Evolutionary conservation across 257 asterid genomes (phyloP), one percentile per base, ranked within the genome.

Genomic region (Ocimum tenuiflorum): DNA sequence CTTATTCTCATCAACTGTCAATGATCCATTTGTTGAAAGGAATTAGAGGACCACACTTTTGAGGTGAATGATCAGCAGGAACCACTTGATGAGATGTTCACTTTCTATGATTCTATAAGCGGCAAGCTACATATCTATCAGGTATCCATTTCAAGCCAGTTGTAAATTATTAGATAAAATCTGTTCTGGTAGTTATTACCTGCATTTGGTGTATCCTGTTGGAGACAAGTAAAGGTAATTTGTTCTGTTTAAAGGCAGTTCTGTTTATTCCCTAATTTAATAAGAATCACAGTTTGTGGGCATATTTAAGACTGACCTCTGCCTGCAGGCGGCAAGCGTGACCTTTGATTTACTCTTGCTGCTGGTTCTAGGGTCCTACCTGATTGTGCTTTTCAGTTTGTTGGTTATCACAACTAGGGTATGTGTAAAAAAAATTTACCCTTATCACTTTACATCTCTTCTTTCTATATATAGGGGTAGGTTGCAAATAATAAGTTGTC

Each of bases 21-120:
- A 1, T 2, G 45, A 9, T 2, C 11, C n/a, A 9, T 39, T 8
- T 39, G 45, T 9, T 75, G 66, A 66, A 79, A 88, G 97, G 97
- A 84, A 70, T 77, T 87, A 73, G 81, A 77, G 38, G 91, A 82
- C 63, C 91, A 83, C 72, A 85, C 86, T 15, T 71, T 52, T 23
- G 86, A 88, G 75, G 90, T 84, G 76, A 88, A 68, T 55, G 69
- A 85, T 47, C 97, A 90, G 36, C 84, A 87, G 18, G 96, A 85
- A 65, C 85, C 78, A 57, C 81, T 88, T 45, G 96, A 88, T 68
- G 96, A 86, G 63, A 46, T 77, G 73, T 84, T 87, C 79, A 88
- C 95, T 15, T 90, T 90, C 73, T 85, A 90, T 58, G 96, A 83
- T 70, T 81, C 95, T 38, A 82, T 84, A 13, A 81, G 81, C 46